Base-by-base conservation (phyloP, 352 stramenopile genomes). In the Phytophthora megakarya region DNA sequence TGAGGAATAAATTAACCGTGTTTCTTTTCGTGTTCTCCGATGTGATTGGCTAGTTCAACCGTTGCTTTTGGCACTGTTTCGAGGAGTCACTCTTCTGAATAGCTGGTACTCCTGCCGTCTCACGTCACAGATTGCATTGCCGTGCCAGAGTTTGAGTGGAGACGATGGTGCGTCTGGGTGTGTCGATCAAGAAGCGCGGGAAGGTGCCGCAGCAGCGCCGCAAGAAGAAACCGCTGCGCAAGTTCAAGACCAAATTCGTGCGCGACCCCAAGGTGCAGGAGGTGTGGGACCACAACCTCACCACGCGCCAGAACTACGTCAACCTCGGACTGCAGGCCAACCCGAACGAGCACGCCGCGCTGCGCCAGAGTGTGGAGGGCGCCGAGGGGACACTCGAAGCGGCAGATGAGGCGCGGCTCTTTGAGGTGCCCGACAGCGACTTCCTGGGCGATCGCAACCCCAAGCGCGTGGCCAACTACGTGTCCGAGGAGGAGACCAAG, bases 221-320 rank as follows among this genome's bases (percentile, higher is more conserved):
- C 63, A 88, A 91, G 38, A 72, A 78, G 53, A 92, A 92, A 73
- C 79, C 81, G 50, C 73, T 85, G 53, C 81, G 81, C 53, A 85
- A 84, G 65, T 93, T 88, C 62, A 89, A 89, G 70, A 84, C 65
- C 48, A 76, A 76, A 22, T 94, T 89, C 42, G 81, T 92, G 48
- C 76, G 84, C 47, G 83, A 93, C 73, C 67, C 79, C 21, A 75
- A 79, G 44, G 78, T 93, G 67, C 80, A 89, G 61, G 51, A 81
- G 61, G 73, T 88, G 26, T 94, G 86, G 86, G 64, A 92, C 61
- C 86, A 94, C 73, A 80, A 84, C 48, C 78, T 86, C 67, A 94
- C 86, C 38, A 89, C 80, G 28, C 76, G 72, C 64, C 86, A 94
- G 60, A 94, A 94, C 75, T 94, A 92, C 71, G 81, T 67, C 26